Evolutionary conservation across 352 stramenopile genomes (phyloP).

Genomic region (Phytopythium boreale): DNA sequence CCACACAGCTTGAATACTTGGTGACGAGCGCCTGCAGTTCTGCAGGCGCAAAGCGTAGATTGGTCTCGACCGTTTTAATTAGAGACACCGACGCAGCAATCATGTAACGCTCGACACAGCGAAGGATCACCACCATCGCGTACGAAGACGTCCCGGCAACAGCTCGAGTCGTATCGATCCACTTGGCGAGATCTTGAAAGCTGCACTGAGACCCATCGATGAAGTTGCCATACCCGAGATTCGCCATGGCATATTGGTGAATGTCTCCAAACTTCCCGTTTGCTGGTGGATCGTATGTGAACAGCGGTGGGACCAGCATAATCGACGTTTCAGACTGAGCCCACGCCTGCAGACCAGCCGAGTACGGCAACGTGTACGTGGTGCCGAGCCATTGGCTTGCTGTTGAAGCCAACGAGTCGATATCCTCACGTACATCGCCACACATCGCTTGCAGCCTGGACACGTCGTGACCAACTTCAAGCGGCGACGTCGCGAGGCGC

Average conservation of each 20-base stretch:
- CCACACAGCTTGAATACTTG: slow-evolving; percentile 5
- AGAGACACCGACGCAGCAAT: slow-evolving; percentile 11
- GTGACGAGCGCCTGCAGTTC: slow-evolving; percentile 7
- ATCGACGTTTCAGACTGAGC: neutral
- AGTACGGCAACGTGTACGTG: neutral
- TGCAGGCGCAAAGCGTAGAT: neutral
- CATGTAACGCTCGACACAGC: slow-evolving; percentile 32
- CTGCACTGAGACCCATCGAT: neutral
- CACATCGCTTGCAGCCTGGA: neutral
- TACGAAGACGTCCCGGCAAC: neutral
- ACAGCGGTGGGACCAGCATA: neutral
- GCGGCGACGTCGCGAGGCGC: neutral
- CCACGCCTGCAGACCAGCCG: slow-evolving; percentile 3
- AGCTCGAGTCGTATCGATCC: slow-evolving; percentile 1
- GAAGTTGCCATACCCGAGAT: neutral
- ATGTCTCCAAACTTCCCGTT: neutral
- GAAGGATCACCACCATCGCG: slow-evolving; percentile 14
- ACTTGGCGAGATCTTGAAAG: neutral
- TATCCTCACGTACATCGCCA: neutral
- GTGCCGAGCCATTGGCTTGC: neutral
- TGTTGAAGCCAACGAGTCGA: neutral
- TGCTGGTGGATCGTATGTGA: neutral
- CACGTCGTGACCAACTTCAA: slow-evolving; percentile 1
- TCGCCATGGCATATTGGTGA: neutral
- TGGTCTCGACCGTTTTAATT: neutral